phyloP scores from a whole-genome alignment of 1,284 basidiomycete genomes.

The Tilletia horrida region DNA sequence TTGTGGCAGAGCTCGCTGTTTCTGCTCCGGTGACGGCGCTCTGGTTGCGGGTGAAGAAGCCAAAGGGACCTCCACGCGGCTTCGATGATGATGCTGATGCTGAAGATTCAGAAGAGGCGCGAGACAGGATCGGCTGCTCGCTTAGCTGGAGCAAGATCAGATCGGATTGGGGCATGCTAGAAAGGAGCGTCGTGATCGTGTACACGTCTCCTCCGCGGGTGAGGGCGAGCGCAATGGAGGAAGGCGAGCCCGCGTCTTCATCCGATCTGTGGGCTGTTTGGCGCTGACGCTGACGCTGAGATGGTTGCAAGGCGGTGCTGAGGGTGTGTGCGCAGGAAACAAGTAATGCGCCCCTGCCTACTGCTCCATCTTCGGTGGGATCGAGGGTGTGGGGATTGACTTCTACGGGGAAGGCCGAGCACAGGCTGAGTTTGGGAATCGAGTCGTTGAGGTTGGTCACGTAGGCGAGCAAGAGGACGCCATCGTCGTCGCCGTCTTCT shows the following conservation, averaged over 20 bases:
- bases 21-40: background rate
- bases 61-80: background rate
- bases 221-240: constrained; percentile 54
- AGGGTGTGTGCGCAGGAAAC: constrained; percentile 69
- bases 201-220: constrained; percentile 56
- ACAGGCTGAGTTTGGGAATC: constrained; percentile 60
- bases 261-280: constrained; percentile 18
- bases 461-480: constrained; percentile 65
- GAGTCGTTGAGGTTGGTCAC: constrained; percentile 52
- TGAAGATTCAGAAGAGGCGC: constrained; percentile 59
- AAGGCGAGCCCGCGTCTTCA: constrained; percentile 27
- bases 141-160: constrained; percentile 57
- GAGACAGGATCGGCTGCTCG: constrained; percentile 30
- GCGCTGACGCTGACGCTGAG: constrained; percentile 25
- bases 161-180: constrained; percentile 65
- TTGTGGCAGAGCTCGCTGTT: background rate
- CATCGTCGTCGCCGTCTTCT: constrained; percentile 51
- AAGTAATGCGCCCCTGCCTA: constrained; percentile 57
- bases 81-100: constrained; percentile 30
- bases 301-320: constrained; percentile 22
- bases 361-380: constrained; percentile 27
- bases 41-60: background rate
- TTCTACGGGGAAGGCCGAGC: constrained; percentile 65
- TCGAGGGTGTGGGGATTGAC: constrained; percentile 32
- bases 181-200: constrained; percentile 61